Evolutionary conservation across 768 basidiomycete species (phyloP).

Genomic region (Lentinula sp.): DNA sequence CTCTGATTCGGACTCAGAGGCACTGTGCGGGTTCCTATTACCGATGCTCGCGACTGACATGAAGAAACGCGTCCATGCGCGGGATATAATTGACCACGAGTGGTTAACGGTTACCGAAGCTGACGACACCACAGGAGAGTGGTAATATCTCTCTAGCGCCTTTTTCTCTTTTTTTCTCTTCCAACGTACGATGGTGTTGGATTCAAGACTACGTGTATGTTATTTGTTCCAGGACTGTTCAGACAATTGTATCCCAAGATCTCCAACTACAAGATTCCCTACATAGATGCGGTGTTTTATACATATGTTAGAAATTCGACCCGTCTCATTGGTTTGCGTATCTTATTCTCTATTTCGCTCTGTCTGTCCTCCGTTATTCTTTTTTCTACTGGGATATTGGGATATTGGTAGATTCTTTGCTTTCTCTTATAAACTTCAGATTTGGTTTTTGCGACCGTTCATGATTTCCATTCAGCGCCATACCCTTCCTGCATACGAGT

Average conservation of each 20-base stretch:
- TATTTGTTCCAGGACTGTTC: not conserved
- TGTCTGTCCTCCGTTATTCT: not conserved
- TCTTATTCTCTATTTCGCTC: not conserved
- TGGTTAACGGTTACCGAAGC: slow-evolving; percentile 53
- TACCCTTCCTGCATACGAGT: not conserved
- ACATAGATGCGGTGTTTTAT: not conserved
- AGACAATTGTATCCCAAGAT: not conserved
- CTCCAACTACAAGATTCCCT: not conserved
- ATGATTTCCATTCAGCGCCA: not conserved
- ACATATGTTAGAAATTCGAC: not conserved
- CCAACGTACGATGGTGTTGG: not conserved
- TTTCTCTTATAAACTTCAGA: not conserved
- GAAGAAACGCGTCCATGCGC: slow-evolving; percentile 60
- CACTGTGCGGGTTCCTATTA: slow-evolving; percentile 60
- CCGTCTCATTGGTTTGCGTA: not conserved
- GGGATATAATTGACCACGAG: slow-evolving; percentile 66
- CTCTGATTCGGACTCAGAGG: slow-evolving; percentile 46
- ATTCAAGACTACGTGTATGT: not conserved
- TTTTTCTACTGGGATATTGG: not conserved
- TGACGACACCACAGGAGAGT: slow-evolving; percentile 38
- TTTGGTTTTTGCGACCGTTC: not conserved
- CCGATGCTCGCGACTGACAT: slow-evolving; percentile 76
- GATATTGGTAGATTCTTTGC: not conserved
- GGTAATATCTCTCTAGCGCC: slow-evolving; percentile 23
- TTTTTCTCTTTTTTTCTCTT: not conserved